phyloP scores from a whole-genome alignment of 2,329 filamentous ascomycete genomes.

The Cryphonectria naterciae region DNA sequence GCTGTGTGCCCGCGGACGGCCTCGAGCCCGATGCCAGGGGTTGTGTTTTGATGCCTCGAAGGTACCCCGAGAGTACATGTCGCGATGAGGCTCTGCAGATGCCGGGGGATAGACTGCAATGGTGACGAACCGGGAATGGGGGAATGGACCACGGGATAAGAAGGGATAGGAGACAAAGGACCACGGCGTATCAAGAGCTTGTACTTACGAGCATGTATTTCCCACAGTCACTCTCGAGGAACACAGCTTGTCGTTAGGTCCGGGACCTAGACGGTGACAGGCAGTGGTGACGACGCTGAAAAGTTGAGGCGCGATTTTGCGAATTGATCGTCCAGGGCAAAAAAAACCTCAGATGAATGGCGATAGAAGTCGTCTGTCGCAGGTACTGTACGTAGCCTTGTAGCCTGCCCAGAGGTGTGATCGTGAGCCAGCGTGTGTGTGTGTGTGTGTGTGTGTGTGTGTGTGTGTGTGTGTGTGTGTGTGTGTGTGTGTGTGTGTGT shows the following conservation, averaged over 20 bases:
- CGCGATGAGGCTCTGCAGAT: slow-evolving; percentile 18
- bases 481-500: not conserved
- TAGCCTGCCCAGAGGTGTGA: not conserved
- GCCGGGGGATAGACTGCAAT: not conserved
- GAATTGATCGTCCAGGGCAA: not conserved
- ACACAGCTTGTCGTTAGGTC: slow-evolving; percentile 4
- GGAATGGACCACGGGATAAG: not conserved
- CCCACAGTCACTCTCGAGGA: not conserved
- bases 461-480: not conserved
- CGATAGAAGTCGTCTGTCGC: not conserved
- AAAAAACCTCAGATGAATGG: not conserved
- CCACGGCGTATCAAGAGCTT: not conserved
- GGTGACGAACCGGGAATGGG: slow-evolving; percentile 3
- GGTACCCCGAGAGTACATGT: slow-evolving; percentile 13
- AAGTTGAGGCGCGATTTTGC: not conserved
- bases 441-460: no score
- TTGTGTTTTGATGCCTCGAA: not conserved
- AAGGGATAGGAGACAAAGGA: not conserved
- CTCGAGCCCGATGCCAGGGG: not conserved
- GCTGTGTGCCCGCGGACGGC: not conserved
- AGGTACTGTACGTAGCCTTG: slow-evolving; percentile 1
- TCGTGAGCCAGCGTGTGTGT: not conserved
- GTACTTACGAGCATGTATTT: slow-evolving; percentile 19
- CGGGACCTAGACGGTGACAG: not conserved
- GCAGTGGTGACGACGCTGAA: not conserved